Evolutionary conservation across 2,329 filamentous ascomycete genomes (phyloP).

Genomic region (Talaromyces sp.): DNA sequence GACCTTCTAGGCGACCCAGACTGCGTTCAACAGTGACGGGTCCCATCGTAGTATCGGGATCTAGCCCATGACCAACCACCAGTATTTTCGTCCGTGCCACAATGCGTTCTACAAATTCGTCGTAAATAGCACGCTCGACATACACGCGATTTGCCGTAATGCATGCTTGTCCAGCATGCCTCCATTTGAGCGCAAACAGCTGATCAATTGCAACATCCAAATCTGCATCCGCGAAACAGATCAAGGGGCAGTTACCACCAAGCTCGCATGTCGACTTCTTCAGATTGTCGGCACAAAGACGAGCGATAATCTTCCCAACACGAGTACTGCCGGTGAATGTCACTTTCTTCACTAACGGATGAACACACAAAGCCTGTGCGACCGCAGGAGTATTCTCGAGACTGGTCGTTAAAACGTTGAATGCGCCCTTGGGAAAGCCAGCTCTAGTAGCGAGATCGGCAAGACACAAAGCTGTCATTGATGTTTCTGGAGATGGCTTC

Average conservation of each 20-base stretch:
- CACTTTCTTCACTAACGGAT: slow-evolving; percentile 59
- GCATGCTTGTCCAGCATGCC: slow-evolving; percentile 53
- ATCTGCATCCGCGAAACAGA: slow-evolving; percentile 63
- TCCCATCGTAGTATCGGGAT: slow-evolving; percentile 44
- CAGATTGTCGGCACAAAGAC: slow-evolving; percentile 58
- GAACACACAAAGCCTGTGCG: slow-evolving; percentile 51
- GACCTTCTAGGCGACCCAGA: slow-evolving; percentile 53
- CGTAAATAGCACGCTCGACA: slow-evolving; percentile 54
- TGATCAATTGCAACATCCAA: slow-evolving; percentile 48
- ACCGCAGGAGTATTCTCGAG: slow-evolving; percentile 39
- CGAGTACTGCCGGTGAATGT: slow-evolving; percentile 54
- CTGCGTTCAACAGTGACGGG: slow-evolving; percentile 61
- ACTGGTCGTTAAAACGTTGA: slow-evolving; percentile 58
- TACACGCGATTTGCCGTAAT: slow-evolving; percentile 55
- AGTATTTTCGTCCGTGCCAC: slow-evolving; percentile 33
- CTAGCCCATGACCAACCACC: slow-evolving; percentile 32
- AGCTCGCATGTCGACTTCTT: slow-evolving; percentile 66
- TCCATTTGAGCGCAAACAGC: slow-evolving; percentile 41
- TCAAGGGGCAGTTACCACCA: slow-evolving; percentile 61
- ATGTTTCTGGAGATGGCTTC: slow-evolving; percentile 68
- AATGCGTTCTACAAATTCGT: slow-evolving; percentile 35
- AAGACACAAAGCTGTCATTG: slow-evolving; percentile 55
- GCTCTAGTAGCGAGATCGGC: slow-evolving; percentile 52
- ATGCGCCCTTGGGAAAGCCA: slow-evolving; percentile 57
- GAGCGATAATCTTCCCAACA: slow-evolving; percentile 61